Conservation (phyloP, 176 grass and related monocot species). For the Triticum monococcum region DNA sequence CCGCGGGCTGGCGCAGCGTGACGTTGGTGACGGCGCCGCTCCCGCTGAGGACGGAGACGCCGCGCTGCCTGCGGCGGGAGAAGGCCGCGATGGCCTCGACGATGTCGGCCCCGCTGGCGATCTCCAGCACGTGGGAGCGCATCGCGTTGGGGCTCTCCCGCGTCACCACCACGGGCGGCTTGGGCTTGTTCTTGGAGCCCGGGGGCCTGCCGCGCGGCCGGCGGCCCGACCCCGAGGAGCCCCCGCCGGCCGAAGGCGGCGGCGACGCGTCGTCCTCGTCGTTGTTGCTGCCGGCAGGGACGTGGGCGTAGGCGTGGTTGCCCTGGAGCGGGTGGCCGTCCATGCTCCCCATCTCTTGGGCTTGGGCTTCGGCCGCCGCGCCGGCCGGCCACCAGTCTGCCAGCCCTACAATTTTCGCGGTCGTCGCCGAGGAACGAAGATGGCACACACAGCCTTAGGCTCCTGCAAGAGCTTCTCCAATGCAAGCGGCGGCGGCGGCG, state of each 20-base stretch:
- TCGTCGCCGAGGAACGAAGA: background rate
- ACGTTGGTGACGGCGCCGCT: conserved; percentile 78
- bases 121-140: conserved; percentile 91
- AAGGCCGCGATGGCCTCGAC: conserved; percentile 72
- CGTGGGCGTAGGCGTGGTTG: conserved; percentile 31
- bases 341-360: conserved; percentile 52
- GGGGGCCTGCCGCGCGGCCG: conserved; percentile 82
- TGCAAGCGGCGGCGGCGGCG: background rate
- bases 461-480: background rate
- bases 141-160: conserved; percentile 88
- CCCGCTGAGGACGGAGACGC: conserved; percentile 81
- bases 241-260: conserved; percentile 9
- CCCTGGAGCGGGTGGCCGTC: conserved; percentile 51
- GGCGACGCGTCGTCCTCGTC: conserved; percentile 49
- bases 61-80: conserved; percentile 72
- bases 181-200: conserved; percentile 92
- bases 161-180: conserved; percentile 77
- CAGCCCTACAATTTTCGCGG: conserved; percentile 63
- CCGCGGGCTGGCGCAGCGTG: conserved; percentile 68
- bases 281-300: conserved; percentile 40
- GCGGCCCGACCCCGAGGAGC: conserved; percentile 7
- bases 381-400: conserved; percentile 81
- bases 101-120: conserved; percentile 88
- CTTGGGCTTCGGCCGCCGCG: conserved; percentile 24
- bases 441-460: background rate